Base-by-base conservation (phyloP, 805 yeast species). In the Saccharomycopsis sp. region DNA sequence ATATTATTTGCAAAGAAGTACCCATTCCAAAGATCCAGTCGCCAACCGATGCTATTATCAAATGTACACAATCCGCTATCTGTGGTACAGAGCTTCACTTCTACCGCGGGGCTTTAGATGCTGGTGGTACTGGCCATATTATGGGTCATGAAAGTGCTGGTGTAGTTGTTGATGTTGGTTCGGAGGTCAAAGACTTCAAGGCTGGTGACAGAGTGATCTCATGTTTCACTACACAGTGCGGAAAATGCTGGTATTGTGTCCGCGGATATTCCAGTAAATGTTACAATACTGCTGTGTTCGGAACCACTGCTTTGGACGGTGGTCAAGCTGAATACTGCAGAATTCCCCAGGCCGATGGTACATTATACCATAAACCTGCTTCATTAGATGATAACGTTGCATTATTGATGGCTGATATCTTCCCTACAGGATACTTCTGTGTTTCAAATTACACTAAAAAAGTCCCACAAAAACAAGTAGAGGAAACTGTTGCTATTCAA, bases 251-350 rank as follows among this genome's bases (percentile, higher is more conserved):
- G 78, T 82, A 78, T 62, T 83, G 87, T 65, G 64, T 72, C 56
- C 76, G 78, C 56, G 85, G 85, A 1, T 72, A 75, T 56, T 74
- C 84, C 9, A 82, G 84, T 1, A 78, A 79, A 54, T 83, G 88
- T 67, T 77, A 74, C 25, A 70, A 73, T 23, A 77, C 84, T 53
- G 78, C 75, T 64, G 82, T 84, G 14, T 83, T 83, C 68, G 87
- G 87, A 2, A 80, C 83, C 52, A 68, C 75, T 35, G 81, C 79
- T 0, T 69, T 82, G 19, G 79, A 81, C 60, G 87, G 87, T 1
- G 86, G 82, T 1, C 87, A 83, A 64, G 86, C 86, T 1, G 85
- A 83, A 66, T 83, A 76, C 63, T 82, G 81, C 15, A 66, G 82
- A 24, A 77, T 83, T n/a, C 87, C 87, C 7, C 73, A 70, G 60